Conservation (phyloP, 2,329 filamentous ascomycete species). For the Pseudogymnoascus sp. region DNA sequence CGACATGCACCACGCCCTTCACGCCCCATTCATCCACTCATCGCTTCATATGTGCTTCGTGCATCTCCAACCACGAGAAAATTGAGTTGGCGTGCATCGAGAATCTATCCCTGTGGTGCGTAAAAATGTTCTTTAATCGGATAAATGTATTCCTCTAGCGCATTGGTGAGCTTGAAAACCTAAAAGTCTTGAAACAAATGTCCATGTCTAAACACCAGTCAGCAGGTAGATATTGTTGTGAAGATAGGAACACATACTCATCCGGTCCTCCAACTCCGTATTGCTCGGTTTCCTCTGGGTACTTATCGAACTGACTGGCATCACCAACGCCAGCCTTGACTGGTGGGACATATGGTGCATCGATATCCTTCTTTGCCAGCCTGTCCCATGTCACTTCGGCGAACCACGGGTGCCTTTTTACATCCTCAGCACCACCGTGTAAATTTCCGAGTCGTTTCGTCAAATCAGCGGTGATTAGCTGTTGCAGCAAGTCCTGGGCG, state of each 20-base stretch:
- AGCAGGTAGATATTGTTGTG: not conserved
- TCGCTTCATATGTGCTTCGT: not conserved
- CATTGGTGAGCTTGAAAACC: not conserved
- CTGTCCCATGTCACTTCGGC: conserved; percentile 97
- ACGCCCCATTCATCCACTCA: not conserved
- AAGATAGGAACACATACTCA: conserved; percentile 59
- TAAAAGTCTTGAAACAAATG: conserved; percentile 12
- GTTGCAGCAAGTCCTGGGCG: conserved; percentile 84
- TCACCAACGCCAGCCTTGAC: conserved; percentile 91
- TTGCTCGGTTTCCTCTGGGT: conserved; percentile 90
- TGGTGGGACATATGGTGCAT: conserved; percentile 93
- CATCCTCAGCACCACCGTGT: conserved; percentile 81
- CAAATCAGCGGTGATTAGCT: conserved; percentile 87
- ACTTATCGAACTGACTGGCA: conserved; percentile 95
- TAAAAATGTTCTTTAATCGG: conserved; percentile 9
- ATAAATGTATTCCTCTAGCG: not conserved
- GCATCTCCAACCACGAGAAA: not conserved
- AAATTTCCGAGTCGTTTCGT: conserved; percentile 93
- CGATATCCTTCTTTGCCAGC: conserved; percentile 89
- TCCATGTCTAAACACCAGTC: not conserved
- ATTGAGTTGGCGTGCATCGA: not conserved
- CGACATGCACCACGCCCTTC: not conserved
- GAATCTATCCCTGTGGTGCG: not conserved
- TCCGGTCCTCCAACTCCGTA: conserved; percentile 76
- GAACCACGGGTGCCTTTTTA: conserved; percentile 96